phyloP scores from a whole-genome alignment of 805 yeast genomes.

The Schwanniomyces yamadae region DNA sequence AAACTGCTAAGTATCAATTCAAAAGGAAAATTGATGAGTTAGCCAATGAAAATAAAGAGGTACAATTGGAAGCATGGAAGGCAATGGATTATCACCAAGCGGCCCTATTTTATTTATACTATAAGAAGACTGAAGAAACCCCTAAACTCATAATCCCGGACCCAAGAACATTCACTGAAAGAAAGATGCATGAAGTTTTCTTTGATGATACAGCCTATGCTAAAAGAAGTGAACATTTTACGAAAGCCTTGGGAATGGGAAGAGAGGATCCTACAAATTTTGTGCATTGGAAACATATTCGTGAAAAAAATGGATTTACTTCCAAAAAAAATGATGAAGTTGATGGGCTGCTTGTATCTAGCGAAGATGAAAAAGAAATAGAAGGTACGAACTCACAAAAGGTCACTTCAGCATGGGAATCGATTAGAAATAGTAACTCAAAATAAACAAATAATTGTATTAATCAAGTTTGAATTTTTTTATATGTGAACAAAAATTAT shows the following conservation, averaged over 20 bases:
- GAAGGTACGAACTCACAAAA: neutral
- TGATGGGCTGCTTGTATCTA: too few species aligned
- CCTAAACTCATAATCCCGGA: constrained; percentile 54
- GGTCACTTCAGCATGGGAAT: constrained; percentile 20
- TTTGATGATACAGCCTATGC: constrained; percentile 17
- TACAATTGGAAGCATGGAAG: constrained; percentile 32
- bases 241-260: constrained; percentile 8
- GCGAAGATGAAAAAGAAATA: neutral
- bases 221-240: constrained; percentile 1
- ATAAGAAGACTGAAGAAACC: constrained; percentile 48
- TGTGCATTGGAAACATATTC: constrained; percentile 37
- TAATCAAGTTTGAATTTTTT: too few species aligned
- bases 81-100: constrained; percentile 36
- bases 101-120: constrained; percentile 45
- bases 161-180: constrained; percentile 42
- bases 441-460: neutral
- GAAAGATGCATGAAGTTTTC: constrained; percentile 28
- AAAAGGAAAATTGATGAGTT: constrained; percentile 16
- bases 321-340: too few species aligned
- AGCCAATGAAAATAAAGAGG: constrained; percentile 12
- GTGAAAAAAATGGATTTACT: constrained; percentile 33
- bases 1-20: constrained; percentile 23
- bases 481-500: too few species aligned
- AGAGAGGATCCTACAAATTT: constrained; percentile 4
- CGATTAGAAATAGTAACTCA: constrained; percentile 9